Percentiles rank a stretch among this genome's conserved stretches.
Conservation (phyloP, 2,329 filamentous ascomycete species). For the Claviceps pusilla region DNA sequence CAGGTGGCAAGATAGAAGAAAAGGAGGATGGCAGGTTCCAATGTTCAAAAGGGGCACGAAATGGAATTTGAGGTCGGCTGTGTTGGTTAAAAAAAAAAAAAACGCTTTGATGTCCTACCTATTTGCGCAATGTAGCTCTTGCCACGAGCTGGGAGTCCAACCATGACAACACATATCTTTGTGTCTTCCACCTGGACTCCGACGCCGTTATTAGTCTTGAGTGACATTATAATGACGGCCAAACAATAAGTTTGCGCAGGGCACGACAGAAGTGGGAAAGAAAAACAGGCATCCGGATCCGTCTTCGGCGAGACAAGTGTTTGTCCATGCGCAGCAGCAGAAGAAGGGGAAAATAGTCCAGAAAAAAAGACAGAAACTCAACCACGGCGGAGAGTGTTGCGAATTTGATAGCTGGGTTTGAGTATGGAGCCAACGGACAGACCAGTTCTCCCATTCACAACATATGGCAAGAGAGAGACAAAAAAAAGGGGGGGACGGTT, state of each 20-base stretch:
- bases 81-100: background rate
- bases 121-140: conserved; percentile 98
- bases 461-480: background rate
- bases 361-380: background rate
- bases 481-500: no score
- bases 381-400: background rate
- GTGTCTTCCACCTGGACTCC: conserved; percentile 87
- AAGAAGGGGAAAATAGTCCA: background rate
- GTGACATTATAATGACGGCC: conserved; percentile 24
- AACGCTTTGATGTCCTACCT: conserved; percentile 39
- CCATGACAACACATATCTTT: conserved; percentile 97
- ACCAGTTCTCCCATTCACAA: background rate
- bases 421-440: background rate
- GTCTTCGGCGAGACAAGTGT: background rate
- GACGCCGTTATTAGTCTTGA: conserved; percentile 42
- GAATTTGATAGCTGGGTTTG: background rate
- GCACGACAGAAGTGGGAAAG: conserved; percentile 6
- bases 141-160: conserved; percentile 83
- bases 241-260: conserved; percentile 5
- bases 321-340: background rate
- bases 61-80: background rate
- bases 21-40: background rate
- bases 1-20: background rate
- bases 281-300: conserved; percentile 3
- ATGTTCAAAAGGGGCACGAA: background rate